phyloP scores from a whole-genome alignment of 306 rosid species.

The Hippophae tibetana region DNA sequence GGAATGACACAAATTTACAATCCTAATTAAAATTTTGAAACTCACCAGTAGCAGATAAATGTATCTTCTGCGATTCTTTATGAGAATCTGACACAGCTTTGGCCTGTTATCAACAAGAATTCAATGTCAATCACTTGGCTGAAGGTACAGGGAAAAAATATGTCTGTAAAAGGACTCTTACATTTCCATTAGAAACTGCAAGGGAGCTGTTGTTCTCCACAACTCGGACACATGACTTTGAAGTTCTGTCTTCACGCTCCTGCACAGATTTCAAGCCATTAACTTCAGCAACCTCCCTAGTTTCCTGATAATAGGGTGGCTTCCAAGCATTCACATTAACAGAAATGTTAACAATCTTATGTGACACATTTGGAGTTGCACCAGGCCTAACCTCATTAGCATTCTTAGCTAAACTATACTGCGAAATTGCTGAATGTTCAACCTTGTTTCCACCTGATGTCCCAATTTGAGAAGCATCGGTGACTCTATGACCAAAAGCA shows the following conservation, averaged over 20 bases:
- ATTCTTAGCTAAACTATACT: slow-evolving; percentile 44
- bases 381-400: slow-evolving; percentile 31
- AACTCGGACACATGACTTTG: slow-evolving; percentile 34
- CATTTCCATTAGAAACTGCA: slow-evolving; percentile 44
- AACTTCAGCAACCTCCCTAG: slow-evolving; percentile 38
- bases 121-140: slow-evolving; percentile 4
- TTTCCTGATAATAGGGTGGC: slow-evolving; percentile 49
- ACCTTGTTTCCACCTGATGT: slow-evolving; percentile 43
- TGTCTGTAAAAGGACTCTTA: slow-evolving; percentile 22
- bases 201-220: slow-evolving; percentile 34
- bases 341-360: slow-evolving; percentile 52
- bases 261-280: slow-evolving; percentile 32
- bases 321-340: slow-evolving; percentile 69
- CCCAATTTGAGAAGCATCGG: slow-evolving; percentile 44
- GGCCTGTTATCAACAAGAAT: slow-evolving; percentile 32
- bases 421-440: slow-evolving; percentile 32
- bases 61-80: slow-evolving; percentile 39
- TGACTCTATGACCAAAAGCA: slow-evolving; percentile 24
- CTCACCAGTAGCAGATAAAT: slow-evolving; percentile 48
- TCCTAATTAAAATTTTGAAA: neutral
- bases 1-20: neutral
- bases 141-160: slow-evolving; percentile 1
- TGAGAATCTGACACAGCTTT: slow-evolving; percentile 37
- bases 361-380: slow-evolving; percentile 41
- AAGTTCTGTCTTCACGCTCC: slow-evolving; percentile 28